phyloP scores from a whole-genome alignment of 805 yeast species.

The Grigorovia transvaalensis region DNA sequence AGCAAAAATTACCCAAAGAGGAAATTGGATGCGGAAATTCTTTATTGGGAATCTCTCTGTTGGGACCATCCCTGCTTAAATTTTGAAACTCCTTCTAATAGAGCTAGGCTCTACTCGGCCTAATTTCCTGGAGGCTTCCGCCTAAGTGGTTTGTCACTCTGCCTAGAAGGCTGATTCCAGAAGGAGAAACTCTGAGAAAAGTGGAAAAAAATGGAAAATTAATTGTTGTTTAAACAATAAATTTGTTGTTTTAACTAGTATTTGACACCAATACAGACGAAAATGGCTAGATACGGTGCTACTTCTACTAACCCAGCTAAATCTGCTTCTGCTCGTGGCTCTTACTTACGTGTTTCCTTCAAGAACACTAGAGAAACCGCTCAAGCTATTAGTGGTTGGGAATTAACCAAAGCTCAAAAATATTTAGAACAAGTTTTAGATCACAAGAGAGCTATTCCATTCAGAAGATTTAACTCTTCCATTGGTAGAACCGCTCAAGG shows the following conservation, averaged over 20 bases:
- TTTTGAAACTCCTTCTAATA: too few species aligned
- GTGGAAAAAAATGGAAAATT: neutral
- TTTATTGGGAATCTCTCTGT: neutral
- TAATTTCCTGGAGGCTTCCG: neutral
- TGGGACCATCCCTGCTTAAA: too few species aligned
- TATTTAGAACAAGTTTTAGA: conserved; percentile 94
- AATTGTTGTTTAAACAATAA: neutral
- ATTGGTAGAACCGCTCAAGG: conserved; percentile 99
- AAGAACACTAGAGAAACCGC: conserved; percentile 99
- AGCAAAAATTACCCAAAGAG: neutral
- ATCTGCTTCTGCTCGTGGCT: conserved; percentile 98
- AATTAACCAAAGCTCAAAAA: conserved; percentile 86
- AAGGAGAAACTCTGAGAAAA: neutral
- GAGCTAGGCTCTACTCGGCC: too few species aligned
- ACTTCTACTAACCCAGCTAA: conserved; percentile 98
- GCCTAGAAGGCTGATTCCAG: neutral
- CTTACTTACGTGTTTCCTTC: conserved; percentile 98
- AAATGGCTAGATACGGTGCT: conserved; percentile 99
- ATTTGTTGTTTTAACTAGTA: neutral
- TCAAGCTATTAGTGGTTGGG: conserved; percentile 98
- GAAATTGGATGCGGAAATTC: too few species aligned
- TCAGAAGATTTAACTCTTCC: conserved; percentile 94
- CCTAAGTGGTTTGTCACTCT: neutral
- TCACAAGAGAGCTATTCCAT: conserved; percentile 99
- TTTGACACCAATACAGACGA: conserved; percentile 5